Conservation (phyloP, 495 filamentous ascomycete species). For the Trichoderma virens region DNA sequence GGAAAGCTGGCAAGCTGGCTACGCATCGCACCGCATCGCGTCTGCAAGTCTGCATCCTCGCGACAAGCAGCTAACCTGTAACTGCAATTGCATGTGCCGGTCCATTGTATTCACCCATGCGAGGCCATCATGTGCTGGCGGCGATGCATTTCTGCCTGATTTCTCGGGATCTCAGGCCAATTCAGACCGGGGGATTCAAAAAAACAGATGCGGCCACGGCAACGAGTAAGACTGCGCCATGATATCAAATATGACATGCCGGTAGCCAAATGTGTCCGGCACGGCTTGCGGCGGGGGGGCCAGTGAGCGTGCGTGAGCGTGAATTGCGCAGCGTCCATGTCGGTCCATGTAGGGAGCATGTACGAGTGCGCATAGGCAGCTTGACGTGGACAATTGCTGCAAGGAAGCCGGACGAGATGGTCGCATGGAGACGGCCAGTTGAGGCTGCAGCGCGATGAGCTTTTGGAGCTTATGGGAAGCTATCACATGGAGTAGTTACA, state of each 20-base stretch:
- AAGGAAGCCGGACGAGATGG: background rate
- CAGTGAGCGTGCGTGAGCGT: background rate
- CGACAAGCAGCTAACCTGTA: background rate
- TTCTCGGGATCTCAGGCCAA: background rate
- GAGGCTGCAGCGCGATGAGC: background rate
- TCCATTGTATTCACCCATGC: too few species aligned
- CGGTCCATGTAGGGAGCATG: background rate
- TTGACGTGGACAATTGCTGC: constrained; percentile 1
- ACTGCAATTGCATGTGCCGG: background rate
- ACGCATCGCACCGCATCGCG: too few species aligned
- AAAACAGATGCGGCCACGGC: background rate
- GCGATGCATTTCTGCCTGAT: background rate
- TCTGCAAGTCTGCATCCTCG: background rate
- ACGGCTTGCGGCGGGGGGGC: background rate
- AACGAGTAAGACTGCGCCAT: background rate
- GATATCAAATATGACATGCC: background rate
- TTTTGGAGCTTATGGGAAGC: too few species aligned
- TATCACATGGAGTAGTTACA: too few species aligned
- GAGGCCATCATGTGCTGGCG: background rate
- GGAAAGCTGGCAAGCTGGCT: too few species aligned
- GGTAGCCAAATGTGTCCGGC: too few species aligned
- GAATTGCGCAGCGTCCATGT: background rate
- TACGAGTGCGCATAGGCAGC: background rate
- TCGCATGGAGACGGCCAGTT: background rate
- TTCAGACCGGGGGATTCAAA: background rate